Evolutionary conservation across 2,329 filamentous ascomycete genomes (phyloP), one percentile per base, ranked within the genome.

Genomic region (Pseudogymnoascus destructans): DNA sequence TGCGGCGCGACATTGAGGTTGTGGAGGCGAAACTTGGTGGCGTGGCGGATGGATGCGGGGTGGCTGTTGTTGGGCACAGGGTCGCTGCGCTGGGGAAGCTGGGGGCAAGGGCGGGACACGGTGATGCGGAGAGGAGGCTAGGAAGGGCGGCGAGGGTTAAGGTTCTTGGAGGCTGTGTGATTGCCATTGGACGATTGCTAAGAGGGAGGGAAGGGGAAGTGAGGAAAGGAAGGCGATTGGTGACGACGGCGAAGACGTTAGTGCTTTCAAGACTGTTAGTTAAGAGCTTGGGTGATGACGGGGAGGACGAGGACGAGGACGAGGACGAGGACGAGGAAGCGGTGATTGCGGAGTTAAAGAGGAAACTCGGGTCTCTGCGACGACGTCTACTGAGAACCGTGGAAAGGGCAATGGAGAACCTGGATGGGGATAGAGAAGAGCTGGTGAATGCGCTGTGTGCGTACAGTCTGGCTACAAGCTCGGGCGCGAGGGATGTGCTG

Each of bases 391-490:
- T 87, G 36, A 76, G 79, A 56, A 80, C 81, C 13, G 81, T 95
- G 21, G 82, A 91, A 57, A 85, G 81, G 63, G 75, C 89, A 3
- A 70, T 95, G 57, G 78, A 80, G 63, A 80, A 78, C 54, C 79
- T 84, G 23, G 63, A 77, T 64, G 66, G 75, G 60, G 75, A 79
- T 19, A 68, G 70, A 33, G 71, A 74, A 3, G 71, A 69, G 30
- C 77, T 93, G 13, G 74, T 92, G 10, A 85, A 89, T 64, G 83
- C 85, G 0, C 76, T 96, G 63, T 87, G 84, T 59, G 90, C 91
- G 0, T 91, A 90, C 69, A 90, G 89, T 61, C 75, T 97, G 56
- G 82, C 84, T 1, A 90, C 86, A 2, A 95, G 82, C 66, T 89
- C 86, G 0, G 87, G 89, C 0, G 83, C 88, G 0, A 83, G 80